Conservation (phyloP, 1,284 basidiomycete species). For the Apiotrichum gracile region DNA sequence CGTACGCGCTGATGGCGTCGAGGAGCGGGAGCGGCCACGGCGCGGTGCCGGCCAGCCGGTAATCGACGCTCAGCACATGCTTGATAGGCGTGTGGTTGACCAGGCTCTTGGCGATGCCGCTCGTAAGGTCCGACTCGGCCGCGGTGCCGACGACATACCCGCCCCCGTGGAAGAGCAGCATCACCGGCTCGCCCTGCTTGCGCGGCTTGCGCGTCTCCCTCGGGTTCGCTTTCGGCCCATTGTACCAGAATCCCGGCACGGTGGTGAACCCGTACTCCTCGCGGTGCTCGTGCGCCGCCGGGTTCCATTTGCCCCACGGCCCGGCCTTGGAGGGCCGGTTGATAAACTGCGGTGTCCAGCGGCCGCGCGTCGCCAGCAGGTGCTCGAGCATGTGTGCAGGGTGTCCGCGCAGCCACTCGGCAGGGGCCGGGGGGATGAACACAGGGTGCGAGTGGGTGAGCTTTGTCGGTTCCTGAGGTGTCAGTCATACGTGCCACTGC, state of each 20-base stretch:
- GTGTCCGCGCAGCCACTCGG: constrained; percentile 29
- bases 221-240: constrained; percentile 26
- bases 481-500: background rate
- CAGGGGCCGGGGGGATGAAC: constrained; percentile 29
- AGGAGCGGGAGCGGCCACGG: constrained; percentile 61
- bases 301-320: constrained; percentile 30
- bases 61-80: constrained; percentile 40
- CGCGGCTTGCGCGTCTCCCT: constrained; percentile 10
- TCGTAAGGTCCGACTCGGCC: constrained; percentile 36
- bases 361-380: constrained; percentile 24
- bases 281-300: background rate
- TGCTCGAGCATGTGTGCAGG: constrained; percentile 20
- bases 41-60: constrained; percentile 29
- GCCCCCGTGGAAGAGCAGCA: constrained; percentile 40
- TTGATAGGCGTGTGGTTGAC: constrained; percentile 36
- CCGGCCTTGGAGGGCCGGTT: constrained; percentile 15
- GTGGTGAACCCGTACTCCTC: constrained; percentile 26
- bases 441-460: constrained; percentile 35
- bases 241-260: constrained; percentile 40
- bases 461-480: constrained; percentile 22
- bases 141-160: constrained; percentile 41
- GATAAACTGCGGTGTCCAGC: constrained; percentile 32
- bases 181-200: constrained; percentile 29
- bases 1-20: constrained; percentile 59
- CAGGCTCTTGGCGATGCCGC: constrained; percentile 31